Conservation (phyloP, 805 yeast species). For the Pichia ethanolica region DNA sequence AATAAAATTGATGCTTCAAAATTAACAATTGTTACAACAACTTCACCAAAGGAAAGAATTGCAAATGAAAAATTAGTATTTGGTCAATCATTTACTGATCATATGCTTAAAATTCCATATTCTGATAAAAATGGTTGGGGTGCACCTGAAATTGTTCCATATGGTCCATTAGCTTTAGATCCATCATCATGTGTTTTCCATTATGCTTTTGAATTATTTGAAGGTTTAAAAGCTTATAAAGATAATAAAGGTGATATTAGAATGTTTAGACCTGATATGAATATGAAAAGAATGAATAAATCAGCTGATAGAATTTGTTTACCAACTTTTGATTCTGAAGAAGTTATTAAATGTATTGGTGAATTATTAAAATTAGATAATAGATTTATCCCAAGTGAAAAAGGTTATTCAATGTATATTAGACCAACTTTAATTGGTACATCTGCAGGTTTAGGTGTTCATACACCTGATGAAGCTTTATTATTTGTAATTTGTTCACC, state of each 20-base stretch:
- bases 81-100: slow-evolving; percentile 76
- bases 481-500: slow-evolving; percentile 88
- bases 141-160: slow-evolving; percentile 82
- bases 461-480: slow-evolving; percentile 72
- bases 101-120: slow-evolving; percentile 88
- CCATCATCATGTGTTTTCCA: slow-evolving; percentile 91
- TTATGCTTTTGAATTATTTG: slow-evolving; percentile 91
- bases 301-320: slow-evolving; percentile 85
- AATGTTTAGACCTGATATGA: slow-evolving; percentile 85
- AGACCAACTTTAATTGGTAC: slow-evolving; percentile 97
- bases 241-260: slow-evolving; percentile 59
- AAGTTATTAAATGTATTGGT: slow-evolving; percentile 66
- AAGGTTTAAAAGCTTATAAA: slow-evolving; percentile 89
- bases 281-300: slow-evolving; percentile 84
- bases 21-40: slow-evolving; percentile 39
- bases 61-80: slow-evolving; percentile 61
- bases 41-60: slow-evolving; percentile 44
- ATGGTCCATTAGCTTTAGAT: slow-evolving; percentile 66
- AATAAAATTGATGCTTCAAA: slow-evolving; percentile 46
- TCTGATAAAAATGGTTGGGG: slow-evolving; percentile 73
- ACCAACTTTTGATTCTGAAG: slow-evolving; percentile 78
- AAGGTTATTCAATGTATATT: slow-evolving; percentile 85
- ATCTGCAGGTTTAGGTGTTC: slow-evolving; percentile 79
- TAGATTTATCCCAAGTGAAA: slow-evolving; percentile 72
- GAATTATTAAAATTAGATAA: slow-evolving; percentile 69